These are phyloP conservation scores for Polysphondylium violaceum DNA, from an alignment of 78 protist species.

Conservation along the genomic window DNA sequence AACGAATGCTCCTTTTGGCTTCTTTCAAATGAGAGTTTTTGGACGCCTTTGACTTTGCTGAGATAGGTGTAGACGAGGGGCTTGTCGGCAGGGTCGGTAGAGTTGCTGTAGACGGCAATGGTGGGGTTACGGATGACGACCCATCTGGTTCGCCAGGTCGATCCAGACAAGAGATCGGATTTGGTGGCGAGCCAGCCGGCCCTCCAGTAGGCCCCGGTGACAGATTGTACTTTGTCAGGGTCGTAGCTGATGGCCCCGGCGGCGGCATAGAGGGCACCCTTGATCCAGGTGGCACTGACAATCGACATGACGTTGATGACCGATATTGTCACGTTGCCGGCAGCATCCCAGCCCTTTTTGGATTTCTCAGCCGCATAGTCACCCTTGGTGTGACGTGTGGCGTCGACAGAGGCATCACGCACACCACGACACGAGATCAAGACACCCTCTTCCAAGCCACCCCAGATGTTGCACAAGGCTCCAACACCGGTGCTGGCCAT, in stretches of 20 bases:
- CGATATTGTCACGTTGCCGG: constrained; percentile 27
- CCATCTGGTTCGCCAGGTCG: constrained; percentile 50
- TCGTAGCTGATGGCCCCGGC: constrained; percentile 63
- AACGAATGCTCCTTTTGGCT: neutral
- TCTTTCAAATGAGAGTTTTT: constrained; percentile 18
- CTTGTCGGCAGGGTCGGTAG: constrained; percentile 31
- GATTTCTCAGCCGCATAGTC: constrained; percentile 51
- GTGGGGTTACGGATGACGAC: constrained; percentile 43
- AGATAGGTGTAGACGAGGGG: constrained; percentile 17
- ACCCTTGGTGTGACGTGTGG: constrained; percentile 41
- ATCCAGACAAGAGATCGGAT: constrained; percentile 8
- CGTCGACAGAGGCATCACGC: constrained; percentile 59
- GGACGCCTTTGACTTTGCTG: constrained; percentile 4
- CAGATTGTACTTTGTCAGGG: constrained; percentile 17
- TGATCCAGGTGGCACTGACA: constrained; percentile 46
- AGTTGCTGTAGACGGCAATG: constrained; percentile 5
- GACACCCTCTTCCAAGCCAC: constrained; percentile 63
- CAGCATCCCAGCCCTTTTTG: constrained; percentile 33
- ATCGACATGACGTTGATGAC: constrained; percentile 29
- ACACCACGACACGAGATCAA: constrained; percentile 64
- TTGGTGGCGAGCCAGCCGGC: constrained; percentile 35
- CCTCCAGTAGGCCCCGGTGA: constrained; percentile 39
- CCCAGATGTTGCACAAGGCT: constrained; percentile 13
- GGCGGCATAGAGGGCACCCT: constrained; percentile 38
- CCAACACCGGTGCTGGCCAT: constrained; percentile 22